Base-by-base conservation (phyloP, 1,139 yeast species). In the Yamadazyma atmosphaerica region DNA sequence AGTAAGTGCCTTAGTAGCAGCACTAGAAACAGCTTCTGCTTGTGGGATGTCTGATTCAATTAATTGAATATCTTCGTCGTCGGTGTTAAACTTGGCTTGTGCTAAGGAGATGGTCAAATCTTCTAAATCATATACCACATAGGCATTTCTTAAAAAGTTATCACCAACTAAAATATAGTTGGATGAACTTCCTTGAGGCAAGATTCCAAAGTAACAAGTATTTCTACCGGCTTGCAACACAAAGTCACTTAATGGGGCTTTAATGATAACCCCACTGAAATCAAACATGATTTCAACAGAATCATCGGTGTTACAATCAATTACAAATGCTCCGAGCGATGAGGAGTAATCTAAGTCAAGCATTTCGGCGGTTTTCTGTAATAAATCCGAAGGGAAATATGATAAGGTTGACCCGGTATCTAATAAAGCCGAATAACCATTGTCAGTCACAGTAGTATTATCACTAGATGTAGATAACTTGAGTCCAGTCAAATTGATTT, bases 41-140 rank as follows among this genome's bases (percentile, higher is more conserved):
- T 36, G 30, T 22, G 54, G 52, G 32, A 50, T 45, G 9, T 37
- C 15, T 0, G 40, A 34, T 2, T 38, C 23, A 34, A 51, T 68
- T 2, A 59, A 63, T 43, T 73, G 77, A 34, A 80, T 68, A 36
- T 71, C 57, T 39, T 69, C 74, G 4, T 61, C 60, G 19, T 53
- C 49, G 8, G 76, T 55, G 11, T 23, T 11, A 34, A 56, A 54
- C 39, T 61, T 63, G 5, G 81, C 83, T 49, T 77, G 86, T 1
- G 94, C 96, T 38, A 89, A 43, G 0, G 83, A 81, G 21, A 88
- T 68, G 52, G 81, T 79, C 38, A 66, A 61, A 45, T 75, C 77
- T 23, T 84, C 89, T 46, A 87, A 64, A 59, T 89, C 94, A 51
- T 77, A 87, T 32, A 87, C 95, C 39, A 82, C 77, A 56, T 88